Evolutionary conservation across 2,329 filamentous ascomycete genomes (phyloP), one percentile per base, ranked within the genome.

Genomic region (Remersonia thermophila): DNA sequence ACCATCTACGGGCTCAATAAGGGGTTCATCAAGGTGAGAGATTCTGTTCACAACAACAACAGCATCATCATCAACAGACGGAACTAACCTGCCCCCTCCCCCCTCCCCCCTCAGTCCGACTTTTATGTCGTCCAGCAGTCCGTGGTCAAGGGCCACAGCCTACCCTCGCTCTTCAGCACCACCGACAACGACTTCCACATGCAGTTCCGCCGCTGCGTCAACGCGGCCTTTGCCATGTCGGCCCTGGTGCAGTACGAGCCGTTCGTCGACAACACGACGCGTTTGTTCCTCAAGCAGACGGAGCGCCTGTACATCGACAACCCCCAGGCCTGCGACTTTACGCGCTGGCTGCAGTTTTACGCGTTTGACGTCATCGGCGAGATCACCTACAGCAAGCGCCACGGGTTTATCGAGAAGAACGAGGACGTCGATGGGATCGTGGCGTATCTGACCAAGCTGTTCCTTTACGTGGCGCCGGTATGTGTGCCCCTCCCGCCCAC

Each of bases 361-460:
- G 83, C 83, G 0, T 87, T 87, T 49, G 83, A 87, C 51, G 81
- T 86, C 11, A 85, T 85, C 43, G 80, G 80, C 5, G 77, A 83
- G 42, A 71, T 86, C 49, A 85, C 80, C 0, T 86, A 83, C 58
- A 77, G 73, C 53, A 83, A 83, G 53, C 67, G 79, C 0, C 69
- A 85, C 39, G 83, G 83, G 0, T 87, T 87, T 45, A 59, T 87
- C 2, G 80, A 87, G 55, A 69, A 71, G 51, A 78, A 83, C 34
- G 67, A 77, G 51, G 83, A 87, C 43, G 73, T 87, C 10, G 80
- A 83, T 43, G 80, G 80, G 0, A 85, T 86, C 35, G 69, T 86
- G 4, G 60, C 56, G 0, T 82, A 81, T 48, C 56, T 84, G 2
- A 64, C 63, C 4, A 67, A 65, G 23, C 65, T 84, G 25, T 77